Evolutionary conservation across 2,329 filamentous ascomycete genomes (phyloP), one percentile per base, ranked within the genome.

Genomic region (Epichloe bromicola): DNA sequence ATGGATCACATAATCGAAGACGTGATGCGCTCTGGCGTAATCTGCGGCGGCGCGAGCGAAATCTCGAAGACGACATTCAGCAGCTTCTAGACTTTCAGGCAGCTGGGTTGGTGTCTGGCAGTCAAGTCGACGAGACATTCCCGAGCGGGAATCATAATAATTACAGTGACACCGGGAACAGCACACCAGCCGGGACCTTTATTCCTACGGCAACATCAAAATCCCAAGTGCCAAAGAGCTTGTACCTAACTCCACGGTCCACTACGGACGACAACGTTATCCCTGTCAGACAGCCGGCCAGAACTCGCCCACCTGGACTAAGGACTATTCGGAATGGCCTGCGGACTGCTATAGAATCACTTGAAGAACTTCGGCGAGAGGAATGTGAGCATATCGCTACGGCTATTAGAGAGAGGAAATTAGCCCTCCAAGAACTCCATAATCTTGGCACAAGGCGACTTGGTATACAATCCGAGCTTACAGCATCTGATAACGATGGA

Each of bases 321-420:
- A 73, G 74, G 30, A 74, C 75, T 17, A 83, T 84, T 1, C 74
- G 86, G n/a, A 72, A 74, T 30, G 83, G 81, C 0, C 74, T 91
- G 7, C 73, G 78, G 15, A 74, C 72, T 47, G 75, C 78, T 46
- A 85, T 90, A 63, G 69, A 74, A 3, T 78, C 81, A 49, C 68
- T 90, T 5, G 79, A 78, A 0, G 74, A 75, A 8, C 67, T 90
- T 26, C 88, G 88, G 61, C 70, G 71, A 3, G 83, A 88, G 52
- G 84, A 89, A 65, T 71, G 81, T n/a, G 70, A 73, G 0, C 70
- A 80, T 23, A 67, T 88, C 1, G 72, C 76, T 3, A 67, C 71
- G 1, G 78, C 83, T 2, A 63, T 86, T 37, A 67, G 70, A 3
- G 70, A 77, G 50, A 73, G 83, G 14, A 75, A 79, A 53, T 67